Evolutionary conservation across 768 basidiomycete genomes (phyloP).

Genomic region (Tremella mesenterica): DNA sequence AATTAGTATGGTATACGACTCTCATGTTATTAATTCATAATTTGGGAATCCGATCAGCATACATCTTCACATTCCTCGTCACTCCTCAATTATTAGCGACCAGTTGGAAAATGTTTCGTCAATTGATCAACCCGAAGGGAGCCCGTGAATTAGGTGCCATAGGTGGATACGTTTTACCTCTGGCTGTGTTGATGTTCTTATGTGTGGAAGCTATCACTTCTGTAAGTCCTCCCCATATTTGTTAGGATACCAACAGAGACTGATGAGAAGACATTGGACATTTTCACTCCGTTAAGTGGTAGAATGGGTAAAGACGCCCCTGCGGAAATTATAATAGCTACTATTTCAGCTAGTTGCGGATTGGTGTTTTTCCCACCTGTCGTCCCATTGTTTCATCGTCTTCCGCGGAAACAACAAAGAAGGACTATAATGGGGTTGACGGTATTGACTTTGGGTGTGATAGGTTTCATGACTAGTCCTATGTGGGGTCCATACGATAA

Average conservation of each 20-base stretch:
- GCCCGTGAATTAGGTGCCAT: neutral
- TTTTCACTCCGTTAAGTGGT: constrained; percentile 63
- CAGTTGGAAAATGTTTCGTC: constrained; percentile 55
- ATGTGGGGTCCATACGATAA: constrained; percentile 58
- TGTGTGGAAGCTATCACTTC: constrained; percentile 45
- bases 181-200: constrained; percentile 45
- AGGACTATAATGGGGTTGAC: constrained; percentile 49
- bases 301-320: constrained; percentile 56
- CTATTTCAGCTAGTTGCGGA: constrained; percentile 57
- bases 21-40: constrained; percentile 56
- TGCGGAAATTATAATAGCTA: constrained; percentile 78
- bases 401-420: constrained; percentile 49
- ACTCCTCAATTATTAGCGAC: constrained; percentile 53
- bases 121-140: neutral
- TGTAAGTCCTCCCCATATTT: constrained; percentile 16
- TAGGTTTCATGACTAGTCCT: constrained; percentile 54
- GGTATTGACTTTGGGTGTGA: constrained; percentile 48
- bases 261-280: constrained; percentile 54
- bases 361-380: constrained; percentile 56
- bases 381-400: constrained; percentile 67
- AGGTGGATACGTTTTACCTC: constrained; percentile 10
- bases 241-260: neutral
- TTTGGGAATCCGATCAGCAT: constrained; percentile 65
- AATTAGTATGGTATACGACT: constrained; percentile 54
- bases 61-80: constrained; percentile 58